Evolutionary conservation across 805 yeast genomes (phyloP).

Genomic region (Saturnispora quitensis): DNA sequence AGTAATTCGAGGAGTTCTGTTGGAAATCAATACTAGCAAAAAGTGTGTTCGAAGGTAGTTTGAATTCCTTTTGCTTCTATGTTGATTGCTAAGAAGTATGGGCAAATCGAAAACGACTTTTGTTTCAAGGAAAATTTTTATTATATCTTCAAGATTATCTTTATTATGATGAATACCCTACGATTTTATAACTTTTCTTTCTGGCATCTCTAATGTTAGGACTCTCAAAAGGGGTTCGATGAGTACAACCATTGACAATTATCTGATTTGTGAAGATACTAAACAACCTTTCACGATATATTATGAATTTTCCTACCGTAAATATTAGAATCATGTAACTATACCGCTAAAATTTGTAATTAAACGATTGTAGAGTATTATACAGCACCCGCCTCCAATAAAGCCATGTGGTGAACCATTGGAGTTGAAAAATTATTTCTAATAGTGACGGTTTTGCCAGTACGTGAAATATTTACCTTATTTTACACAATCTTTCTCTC

Average conservation of each 20-base stretch:
- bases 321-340: neutral
- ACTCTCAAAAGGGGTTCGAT: slow-evolving; percentile 54
- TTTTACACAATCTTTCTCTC: neutral
- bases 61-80: neutral
- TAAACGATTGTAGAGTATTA: neutral
- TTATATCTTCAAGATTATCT: neutral
- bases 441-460: neutral
- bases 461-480: neutral
- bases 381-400: neutral
- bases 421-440: neutral
- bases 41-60: neutral
- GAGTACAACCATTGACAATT: slow-evolving; percentile 66
- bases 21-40: neutral
- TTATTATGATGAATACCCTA: slow-evolving; percentile 9
- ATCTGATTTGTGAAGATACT: slow-evolving; percentile 37
- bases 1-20: neutral
- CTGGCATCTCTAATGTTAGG: slow-evolving; percentile 94
- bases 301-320: neutral
- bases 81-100: neutral
- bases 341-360: neutral
- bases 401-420: neutral
- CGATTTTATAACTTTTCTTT: slow-evolving; percentile 38
- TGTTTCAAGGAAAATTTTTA: neutral
- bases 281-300: neutral
- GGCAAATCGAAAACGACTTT: neutral